A percentile compares a stretch with the other conserved stretches of the same genome.
phyloP scores from a whole-genome alignment of 768 basidiomycete species.

The Pleurotus platypus region DNA sequence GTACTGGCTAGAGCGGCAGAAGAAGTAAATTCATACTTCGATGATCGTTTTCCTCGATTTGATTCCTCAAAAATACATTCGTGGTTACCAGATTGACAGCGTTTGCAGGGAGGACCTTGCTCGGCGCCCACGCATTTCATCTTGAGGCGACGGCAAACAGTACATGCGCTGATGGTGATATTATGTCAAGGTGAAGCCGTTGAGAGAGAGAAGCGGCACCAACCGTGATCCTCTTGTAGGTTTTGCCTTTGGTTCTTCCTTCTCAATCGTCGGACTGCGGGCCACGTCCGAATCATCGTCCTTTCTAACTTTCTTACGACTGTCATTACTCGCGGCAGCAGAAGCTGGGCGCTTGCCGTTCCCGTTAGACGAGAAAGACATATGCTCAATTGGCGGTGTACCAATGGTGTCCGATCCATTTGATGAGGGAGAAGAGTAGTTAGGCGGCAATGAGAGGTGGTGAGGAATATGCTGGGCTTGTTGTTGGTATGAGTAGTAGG shows the following conservation, averaged over 20 bases:
- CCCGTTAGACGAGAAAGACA: conserved; percentile 44
- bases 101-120: conserved; percentile 88
- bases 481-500: conserved; percentile 60
- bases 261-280: conserved; percentile 51
- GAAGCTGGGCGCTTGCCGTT: conserved; percentile 71
- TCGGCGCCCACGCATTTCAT: conserved; percentile 94
- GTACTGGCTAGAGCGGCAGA: conserved; percentile 17
- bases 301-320: conserved; percentile 58
- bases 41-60: conserved; percentile 87
- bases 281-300: conserved; percentile 52
- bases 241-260: conserved; percentile 73
- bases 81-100: conserved; percentile 73
- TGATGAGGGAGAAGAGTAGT: conserved; percentile 75
- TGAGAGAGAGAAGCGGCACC: conserved; percentile 15
- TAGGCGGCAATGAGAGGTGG: conserved; percentile 53
- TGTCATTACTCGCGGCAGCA: conserved; percentile 38
- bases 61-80: conserved; percentile 98
- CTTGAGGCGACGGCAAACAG: conserved; percentile 86
- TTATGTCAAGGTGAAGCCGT: conserved; percentile 10
- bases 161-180: conserved; percentile 65
- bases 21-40: conserved; percentile 51
- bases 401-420: conserved; percentile 76
- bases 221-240: conserved; percentile 84
- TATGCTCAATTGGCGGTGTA: conserved; percentile 66
- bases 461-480: conserved; percentile 46